Evolutionary conservation across 306 rosid species (phyloP), one percentile per base, ranked within the genome.

Genomic region (Fragaria nilgerrensis): DNA sequence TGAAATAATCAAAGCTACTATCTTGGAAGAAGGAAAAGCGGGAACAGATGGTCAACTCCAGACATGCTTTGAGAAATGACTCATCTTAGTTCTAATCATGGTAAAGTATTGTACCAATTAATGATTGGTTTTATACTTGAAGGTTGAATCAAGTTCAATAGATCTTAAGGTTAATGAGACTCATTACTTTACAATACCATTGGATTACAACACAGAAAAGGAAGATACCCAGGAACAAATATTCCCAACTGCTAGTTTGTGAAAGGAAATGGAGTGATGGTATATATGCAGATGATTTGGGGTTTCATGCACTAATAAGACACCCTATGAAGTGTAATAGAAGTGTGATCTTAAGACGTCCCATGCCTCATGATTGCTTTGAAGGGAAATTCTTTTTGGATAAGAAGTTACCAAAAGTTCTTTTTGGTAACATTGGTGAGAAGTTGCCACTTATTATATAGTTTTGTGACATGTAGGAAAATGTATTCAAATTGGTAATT

Each of bases 91-190:
- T 32, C 11, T 68, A 68, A 7, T 68, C 25, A 43, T 29, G 44
- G 72, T 22, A 13, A 68, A 41, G 23, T 9, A 13, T 39, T 43
- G 44, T 39, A 67, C 32, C 11, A 9, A 67, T 9, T 65, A 17
- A 3, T 23, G 32, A 47, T 5, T 14, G 7, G 16, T 67, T 67
- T 39, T 67, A n/a, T 39, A 10, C 29, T 9, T 39, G 17, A 13
- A 14, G 17, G 52, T 14, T 48, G 49, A 45, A 14, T 48, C 17
- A 67, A 39, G 12, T 67, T 9, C 44, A 20, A 39, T 67, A 43
- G 11, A 68, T 68, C 73, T 22, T n/a, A n/a, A n/a, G 72, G 72
- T 16, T 66, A 39, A 66, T 37, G 48, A 19, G 72, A n/a, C 29
- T 67, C 12, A 8, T 37, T 27, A 41, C 2, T 41, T 66, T 67